Evolutionary conservation across 2,329 filamentous ascomycete genomes (phyloP).

Genomic region (Claviceps sp.): DNA sequence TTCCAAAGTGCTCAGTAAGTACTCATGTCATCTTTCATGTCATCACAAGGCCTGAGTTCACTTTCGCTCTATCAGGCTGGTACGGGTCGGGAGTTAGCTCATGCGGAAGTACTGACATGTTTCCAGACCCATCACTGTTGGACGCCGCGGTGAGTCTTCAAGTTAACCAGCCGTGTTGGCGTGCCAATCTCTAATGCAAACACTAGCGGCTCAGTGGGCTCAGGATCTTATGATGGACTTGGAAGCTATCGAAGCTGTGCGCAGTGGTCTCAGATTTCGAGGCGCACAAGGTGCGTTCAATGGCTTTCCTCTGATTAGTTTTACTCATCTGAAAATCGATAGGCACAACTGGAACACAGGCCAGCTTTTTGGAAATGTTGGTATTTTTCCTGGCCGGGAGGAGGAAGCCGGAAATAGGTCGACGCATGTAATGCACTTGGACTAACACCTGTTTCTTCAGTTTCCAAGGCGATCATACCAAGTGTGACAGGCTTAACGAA

Average conservation of each 20-base stretch:
- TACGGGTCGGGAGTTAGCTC: neutral
- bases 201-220: constrained; percentile 48
- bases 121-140: constrained; percentile 8
- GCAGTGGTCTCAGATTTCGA: constrained; percentile 58
- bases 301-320: neutral
- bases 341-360: constrained; percentile 63
- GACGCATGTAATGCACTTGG: neutral
- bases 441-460: constrained; percentile 1
- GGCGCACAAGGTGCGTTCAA: constrained; percentile 36
- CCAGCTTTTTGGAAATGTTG: constrained; percentile 42
- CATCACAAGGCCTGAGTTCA: neutral
- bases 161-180: constrained; percentile 13
- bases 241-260: constrained; percentile 55
- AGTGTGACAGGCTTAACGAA: constrained; percentile 41
- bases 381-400: constrained; percentile 2
- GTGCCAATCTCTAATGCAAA: neutral
- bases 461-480: constrained; percentile 34
- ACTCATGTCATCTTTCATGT: neutral
- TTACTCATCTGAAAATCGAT: constrained; percentile 40
- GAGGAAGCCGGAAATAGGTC: neutral
- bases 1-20: constrained; percentile 42
- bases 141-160: constrained; percentile 8
- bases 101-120: constrained; percentile 1
- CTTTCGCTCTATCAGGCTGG: neutral
- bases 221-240: constrained; percentile 55